Conservation (phyloP, 306 rosid genomes). For the Gynostemma pentaphyllum region DNA sequence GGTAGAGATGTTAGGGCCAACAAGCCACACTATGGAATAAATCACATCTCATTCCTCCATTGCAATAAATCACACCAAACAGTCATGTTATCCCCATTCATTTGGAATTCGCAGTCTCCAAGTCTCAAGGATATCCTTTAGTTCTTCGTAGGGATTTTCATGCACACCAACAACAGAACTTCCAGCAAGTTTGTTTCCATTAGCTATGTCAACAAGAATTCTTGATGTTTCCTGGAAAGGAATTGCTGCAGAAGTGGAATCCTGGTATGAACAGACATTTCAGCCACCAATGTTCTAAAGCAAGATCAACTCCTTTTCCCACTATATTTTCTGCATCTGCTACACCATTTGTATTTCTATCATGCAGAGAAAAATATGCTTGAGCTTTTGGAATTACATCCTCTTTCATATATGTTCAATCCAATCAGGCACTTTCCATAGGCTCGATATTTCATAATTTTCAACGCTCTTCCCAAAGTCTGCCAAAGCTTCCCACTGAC, state of each 20-base stretch:
- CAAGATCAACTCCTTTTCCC: constrained; percentile 89
- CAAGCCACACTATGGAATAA: too few species aligned
- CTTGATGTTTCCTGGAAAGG: constrained; percentile 90
- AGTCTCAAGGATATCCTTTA: constrained; percentile 97
- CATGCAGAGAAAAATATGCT: constrained; percentile 87
- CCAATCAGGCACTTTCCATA: constrained; percentile 99
- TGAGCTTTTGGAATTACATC: constrained; percentile 97
- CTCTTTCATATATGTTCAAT: constrained; percentile 88
- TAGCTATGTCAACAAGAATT: constrained; percentile 76
- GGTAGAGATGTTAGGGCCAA: too few species aligned
- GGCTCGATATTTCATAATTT: constrained; percentile 86
- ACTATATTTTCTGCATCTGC: constrained; percentile 85
- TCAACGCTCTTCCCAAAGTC: constrained; percentile 95
- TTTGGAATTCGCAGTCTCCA: constrained; percentile 99
- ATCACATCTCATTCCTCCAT: constrained; percentile 99
- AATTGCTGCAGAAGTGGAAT: constrained; percentile 97
- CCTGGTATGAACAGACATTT: constrained; percentile 94
- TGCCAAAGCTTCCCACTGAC: constrained; percentile 95
- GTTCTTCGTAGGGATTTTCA: constrained; percentile 88
- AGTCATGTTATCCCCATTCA: constrained; percentile 96
- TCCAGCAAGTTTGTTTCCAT: constrained; percentile 66
- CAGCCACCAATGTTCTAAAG: constrained; percentile 99
- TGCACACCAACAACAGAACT: constrained; percentile 68
- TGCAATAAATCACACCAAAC: constrained; percentile 98
- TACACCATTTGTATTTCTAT: constrained; percentile 77